A percentile compares a stretch with the other conserved stretches of the same genome.
Evolutionary conservation across 768 basidiomycete species (phyloP).

Genomic region (Strobilomyces echinocephalus): DNA sequence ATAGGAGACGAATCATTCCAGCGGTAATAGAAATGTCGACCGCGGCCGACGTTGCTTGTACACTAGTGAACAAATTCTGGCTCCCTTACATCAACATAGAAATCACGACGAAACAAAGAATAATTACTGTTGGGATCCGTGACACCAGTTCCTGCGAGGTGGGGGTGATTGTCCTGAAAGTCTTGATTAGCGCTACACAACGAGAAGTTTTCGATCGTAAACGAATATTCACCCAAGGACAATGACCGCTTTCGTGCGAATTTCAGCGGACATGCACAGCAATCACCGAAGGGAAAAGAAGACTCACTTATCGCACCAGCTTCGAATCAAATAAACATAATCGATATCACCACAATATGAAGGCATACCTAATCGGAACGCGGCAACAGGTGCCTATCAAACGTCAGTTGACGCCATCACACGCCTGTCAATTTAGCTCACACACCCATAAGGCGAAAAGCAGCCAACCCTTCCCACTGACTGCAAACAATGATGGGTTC

Average conservation of each 20-base stretch:
- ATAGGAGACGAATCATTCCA: slow-evolving; percentile 7
- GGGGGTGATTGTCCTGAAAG: slow-evolving; percentile 9
- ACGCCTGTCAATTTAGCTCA: neutral
- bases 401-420: neutral
- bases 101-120: neutral
- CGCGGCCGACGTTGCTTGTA: slow-evolving; percentile 5
- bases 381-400: slow-evolving; percentile 14
- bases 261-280: slow-evolving; percentile 1
- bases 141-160: slow-evolving; percentile 11
- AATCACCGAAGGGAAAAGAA: neutral
- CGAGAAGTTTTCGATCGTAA: too few relatives aligned
- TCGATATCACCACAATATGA: neutral
- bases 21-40: slow-evolving; percentile 17
- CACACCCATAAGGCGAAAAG: slow-evolving; percentile 15
- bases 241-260: slow-evolving; percentile 6
- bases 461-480: slow-evolving; percentile 13
- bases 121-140: slow-evolving; percentile 4
- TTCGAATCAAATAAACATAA: neutral
- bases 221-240: slow-evolving; percentile 9
- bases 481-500: neutral
- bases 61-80: slow-evolving; percentile 6
- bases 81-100: neutral
- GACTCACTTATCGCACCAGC: slow-evolving; percentile 13
- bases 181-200: neutral
- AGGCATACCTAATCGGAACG: slow-evolving; percentile 14